Conservation (phyloP, 2,329 filamentous ascomycete species). For the Penicillium brasilianum region DNA sequence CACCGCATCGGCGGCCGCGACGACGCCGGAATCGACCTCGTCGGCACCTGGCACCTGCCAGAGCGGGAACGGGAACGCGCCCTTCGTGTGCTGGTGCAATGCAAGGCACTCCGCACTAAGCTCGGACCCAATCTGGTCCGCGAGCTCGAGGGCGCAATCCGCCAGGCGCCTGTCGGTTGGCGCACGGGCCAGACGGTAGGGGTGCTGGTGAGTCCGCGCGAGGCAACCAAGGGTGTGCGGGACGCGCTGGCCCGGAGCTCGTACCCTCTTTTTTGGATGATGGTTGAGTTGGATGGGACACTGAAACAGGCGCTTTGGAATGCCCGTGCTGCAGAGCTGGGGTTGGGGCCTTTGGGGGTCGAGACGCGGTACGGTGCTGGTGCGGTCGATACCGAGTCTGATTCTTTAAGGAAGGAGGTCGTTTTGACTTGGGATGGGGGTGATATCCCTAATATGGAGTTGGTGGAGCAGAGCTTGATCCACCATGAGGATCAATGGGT, state of each 20-base stretch:
- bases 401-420: slow-evolving; percentile 31
- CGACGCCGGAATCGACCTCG: slow-evolving; percentile 54
- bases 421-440: slow-evolving; percentile 45
- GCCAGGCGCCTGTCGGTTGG: slow-evolving; percentile 75
- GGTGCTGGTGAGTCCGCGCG: slow-evolving; percentile 69
- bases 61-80: slow-evolving; percentile 35
- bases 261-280: slow-evolving; percentile 71
- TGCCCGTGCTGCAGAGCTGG: slow-evolving; percentile 44
- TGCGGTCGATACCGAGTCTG: slow-evolving; percentile 21
- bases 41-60: slow-evolving; percentile 53
- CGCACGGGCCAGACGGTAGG: slow-evolving; percentile 68
- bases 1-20: slow-evolving; percentile 52
- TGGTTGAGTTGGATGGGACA: slow-evolving; percentile 45
- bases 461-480: slow-evolving; percentile 35
- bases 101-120: slow-evolving; percentile 51
- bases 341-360: slow-evolving; percentile 46
- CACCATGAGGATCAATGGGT: slow-evolving; percentile 37
- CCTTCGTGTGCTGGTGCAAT: slow-evolving; percentile 53
- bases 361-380: slow-evolving; percentile 40
- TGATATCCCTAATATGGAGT: slow-evolving; percentile 41
- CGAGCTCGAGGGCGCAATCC: slow-evolving; percentile 69
- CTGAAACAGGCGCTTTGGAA: slow-evolving; percentile 55
- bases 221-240: slow-evolving; percentile 78
- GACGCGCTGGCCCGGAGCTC: slow-evolving; percentile 70
- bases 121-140: slow-evolving; percentile 52